Base-by-base conservation (phyloP, 148 eudicot species). In the Hydrangea macrophylla region DNA sequence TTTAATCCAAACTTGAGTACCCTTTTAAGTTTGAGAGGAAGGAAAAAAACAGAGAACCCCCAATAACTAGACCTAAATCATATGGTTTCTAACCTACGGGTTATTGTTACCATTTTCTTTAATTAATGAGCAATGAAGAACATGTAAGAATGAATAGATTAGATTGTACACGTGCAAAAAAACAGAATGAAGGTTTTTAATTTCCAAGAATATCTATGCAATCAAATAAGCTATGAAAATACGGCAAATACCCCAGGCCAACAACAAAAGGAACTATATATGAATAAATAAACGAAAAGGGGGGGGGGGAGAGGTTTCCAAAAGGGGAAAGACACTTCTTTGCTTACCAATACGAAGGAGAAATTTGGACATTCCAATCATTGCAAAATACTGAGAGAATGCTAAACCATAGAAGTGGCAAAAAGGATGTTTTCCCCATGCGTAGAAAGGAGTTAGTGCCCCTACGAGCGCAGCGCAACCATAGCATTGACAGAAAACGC, bases 361-460 rank as follows among this genome's bases (percentile, higher is more conserved):
- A 78, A 88, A 81, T 71, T 94, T 94, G 78, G 80, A 63, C 11
- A 78, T 63, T 61, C 97, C 96, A 60, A 82, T 76, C 93, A 89
- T 87, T 68, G 93, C 85, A 76, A 81, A n/a, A 73, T 6, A 85
- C 76, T 23, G 99, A 94, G 65, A 88, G 75, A 62, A 82, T 42
- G 73, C 88, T 78, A 80, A 81, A 89, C 99, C 99, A 94, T 51
- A 94, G 51, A 40, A 86, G 76, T 18, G 88, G 62, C 50, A 94
- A 80, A 72, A 91, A 83, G 40, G 96, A 87, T 35, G 97, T 76
- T 30, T 96, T 87, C 39, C 99, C 99, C 97, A 90, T 91, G 71
- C 88, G 84, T 37, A 94, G 71, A 72, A 94, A 80, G 55, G 99
- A 94, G 61, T 81, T 91, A 54, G 85, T 75, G 71, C 99, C 99